Percentiles rank a stretch among this genome's conserved stretches.
phyloP scores from a whole-genome alignment of 257 asterid genomes.

The Coffea canephora region DNA sequence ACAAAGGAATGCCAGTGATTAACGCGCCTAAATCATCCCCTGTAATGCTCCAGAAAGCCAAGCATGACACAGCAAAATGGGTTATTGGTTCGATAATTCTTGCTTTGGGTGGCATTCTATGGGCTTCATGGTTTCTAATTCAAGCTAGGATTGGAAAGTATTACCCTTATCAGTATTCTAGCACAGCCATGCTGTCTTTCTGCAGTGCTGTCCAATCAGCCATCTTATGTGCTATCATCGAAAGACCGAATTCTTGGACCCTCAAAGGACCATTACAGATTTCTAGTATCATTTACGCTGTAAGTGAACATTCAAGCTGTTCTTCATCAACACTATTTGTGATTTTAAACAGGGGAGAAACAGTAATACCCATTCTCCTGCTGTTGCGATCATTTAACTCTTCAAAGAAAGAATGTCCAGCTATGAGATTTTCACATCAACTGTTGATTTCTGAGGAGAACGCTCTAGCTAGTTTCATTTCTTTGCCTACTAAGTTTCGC shows the following conservation, averaged over 20 bases:
- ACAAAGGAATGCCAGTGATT: conserved; percentile 51
- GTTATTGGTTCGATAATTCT: conserved; percentile 59
- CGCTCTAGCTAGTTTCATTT: neutral
- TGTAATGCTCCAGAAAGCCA: neutral
- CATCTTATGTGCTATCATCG: conserved; percentile 34
- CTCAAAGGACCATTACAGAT: conserved; percentile 52
- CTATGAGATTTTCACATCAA: no score
- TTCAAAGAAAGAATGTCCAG: no score
- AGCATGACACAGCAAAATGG: conserved; percentile 25
- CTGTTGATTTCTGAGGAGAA: neutral
- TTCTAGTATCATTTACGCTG: conserved; percentile 44
- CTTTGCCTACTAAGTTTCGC: neutral
- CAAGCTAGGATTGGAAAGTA: conserved; percentile 57
- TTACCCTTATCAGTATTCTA: conserved; percentile 61
- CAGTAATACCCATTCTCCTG: neutral
- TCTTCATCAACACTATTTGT: neutral
- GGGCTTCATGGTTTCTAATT: conserved; percentile 78
- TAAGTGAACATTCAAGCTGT: conserved; percentile 27
- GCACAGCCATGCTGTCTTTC: conserved; percentile 62
- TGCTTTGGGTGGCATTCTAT: conserved; percentile 43
- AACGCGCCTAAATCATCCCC: conserved; percentile 1
- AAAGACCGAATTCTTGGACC: conserved; percentile 49
- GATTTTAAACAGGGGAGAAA: no score
- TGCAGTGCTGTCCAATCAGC: conserved; percentile 65
- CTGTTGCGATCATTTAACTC: neutral